Evolutionary conservation across 2,329 filamentous ascomycete species (phyloP).

Genomic region (Aspergillaceae sp.): DNA sequence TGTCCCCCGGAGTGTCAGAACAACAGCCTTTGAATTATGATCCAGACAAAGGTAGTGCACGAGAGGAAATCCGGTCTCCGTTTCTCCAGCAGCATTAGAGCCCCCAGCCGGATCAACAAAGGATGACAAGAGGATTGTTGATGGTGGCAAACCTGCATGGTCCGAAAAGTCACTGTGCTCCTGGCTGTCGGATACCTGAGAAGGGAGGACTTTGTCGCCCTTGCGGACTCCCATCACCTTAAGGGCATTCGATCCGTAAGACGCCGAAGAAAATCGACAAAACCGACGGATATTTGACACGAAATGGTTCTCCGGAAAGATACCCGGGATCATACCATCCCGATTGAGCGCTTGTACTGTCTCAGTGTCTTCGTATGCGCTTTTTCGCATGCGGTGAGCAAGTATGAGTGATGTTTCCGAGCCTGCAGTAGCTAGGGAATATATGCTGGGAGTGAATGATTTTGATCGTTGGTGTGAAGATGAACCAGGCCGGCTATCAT

Average conservation of each 20-base stretch:
- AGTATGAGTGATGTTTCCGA: constrained; percentile 39
- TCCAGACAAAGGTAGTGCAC: constrained; percentile 67
- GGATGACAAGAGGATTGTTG: constrained; percentile 54
- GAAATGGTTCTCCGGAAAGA: constrained; percentile 39
- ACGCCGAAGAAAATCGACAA: constrained; percentile 40
- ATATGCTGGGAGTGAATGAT: constrained; percentile 38
- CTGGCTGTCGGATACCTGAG: constrained; percentile 27
- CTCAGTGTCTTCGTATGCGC: constrained; percentile 39
- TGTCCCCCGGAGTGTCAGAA: constrained; percentile 64
- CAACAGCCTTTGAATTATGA: constrained; percentile 61
- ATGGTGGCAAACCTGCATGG: constrained; percentile 37
- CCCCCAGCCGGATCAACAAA: constrained; percentile 63
- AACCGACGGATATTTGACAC: constrained; percentile 40
- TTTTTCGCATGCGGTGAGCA: constrained; percentile 34
- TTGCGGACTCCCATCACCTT: constrained; percentile 39
- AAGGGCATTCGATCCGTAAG: constrained; percentile 39
- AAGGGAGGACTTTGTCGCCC: constrained; percentile 20
- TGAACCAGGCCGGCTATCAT: constrained; percentile 21
- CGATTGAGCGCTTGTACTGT: constrained; percentile 36
- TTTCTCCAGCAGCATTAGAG: constrained; percentile 56
- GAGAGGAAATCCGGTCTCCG: constrained; percentile 58
- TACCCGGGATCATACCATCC: constrained; percentile 38
- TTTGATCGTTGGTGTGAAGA: constrained; percentile 25
- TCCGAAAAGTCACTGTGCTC: constrained; percentile 40
- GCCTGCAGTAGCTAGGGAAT: constrained; percentile 37